phyloP scores from a whole-genome alignment of 2,329 filamentous ascomycete genomes.

The Coniochaeta hoffmannii region DNA sequence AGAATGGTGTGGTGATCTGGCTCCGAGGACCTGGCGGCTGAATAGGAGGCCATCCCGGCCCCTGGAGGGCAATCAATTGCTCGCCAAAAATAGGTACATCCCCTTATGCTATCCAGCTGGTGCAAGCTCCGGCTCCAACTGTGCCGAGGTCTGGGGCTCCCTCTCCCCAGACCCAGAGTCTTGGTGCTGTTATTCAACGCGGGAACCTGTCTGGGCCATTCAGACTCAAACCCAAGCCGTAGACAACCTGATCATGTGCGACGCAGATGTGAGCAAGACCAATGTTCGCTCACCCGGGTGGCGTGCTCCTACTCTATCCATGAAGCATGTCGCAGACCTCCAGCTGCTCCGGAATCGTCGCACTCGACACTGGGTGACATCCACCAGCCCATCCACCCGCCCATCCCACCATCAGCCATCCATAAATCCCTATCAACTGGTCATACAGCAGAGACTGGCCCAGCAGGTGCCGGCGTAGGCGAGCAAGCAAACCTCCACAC shows the following conservation, averaged over 20 bases:
- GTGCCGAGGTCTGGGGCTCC: not conserved
- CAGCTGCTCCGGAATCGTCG: no score
- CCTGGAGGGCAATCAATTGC: not conserved
- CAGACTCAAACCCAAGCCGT: no score
- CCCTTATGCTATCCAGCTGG: not conserved
- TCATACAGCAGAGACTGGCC: not conserved
- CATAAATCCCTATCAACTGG: not conserved
- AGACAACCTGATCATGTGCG: no score
- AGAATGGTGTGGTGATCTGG: not conserved
- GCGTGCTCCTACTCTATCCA: no score
- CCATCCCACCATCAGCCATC: no score
- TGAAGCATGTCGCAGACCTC: no score
- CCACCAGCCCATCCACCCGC: no score
- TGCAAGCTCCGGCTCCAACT: not conserved
- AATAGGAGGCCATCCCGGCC: not conserved
- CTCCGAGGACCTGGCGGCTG: conserved; percentile 1
- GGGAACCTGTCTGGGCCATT: not conserved
- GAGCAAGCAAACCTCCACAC: not conserved
- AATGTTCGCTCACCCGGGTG: no score
- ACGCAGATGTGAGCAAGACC: no score
- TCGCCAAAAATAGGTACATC: not conserved
- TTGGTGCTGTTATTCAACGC: not conserved
- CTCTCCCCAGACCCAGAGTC: not conserved
- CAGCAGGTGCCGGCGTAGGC: not conserved
- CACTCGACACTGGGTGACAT: no score